Base-by-base conservation (phyloP, 192 early-diverging fungal genomes). In the Backusella parvicylindrica region DNA sequence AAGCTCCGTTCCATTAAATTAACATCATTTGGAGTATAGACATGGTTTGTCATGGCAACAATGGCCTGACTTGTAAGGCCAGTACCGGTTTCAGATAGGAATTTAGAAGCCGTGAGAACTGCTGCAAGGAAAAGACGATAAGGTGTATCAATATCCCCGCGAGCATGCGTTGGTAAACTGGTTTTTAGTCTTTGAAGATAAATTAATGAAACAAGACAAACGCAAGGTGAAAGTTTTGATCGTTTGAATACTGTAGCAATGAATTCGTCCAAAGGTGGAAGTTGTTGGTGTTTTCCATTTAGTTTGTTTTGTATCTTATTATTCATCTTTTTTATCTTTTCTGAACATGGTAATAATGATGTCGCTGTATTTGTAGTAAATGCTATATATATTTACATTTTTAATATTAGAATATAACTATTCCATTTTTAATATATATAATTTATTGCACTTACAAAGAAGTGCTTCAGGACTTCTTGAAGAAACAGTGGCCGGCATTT, bases 91-190 rank as follows among this genome's bases (percentile, higher is more conserved):
- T 90, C 88, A n/a, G 75, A 81, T 41, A 85, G 41, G 83, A 88
- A 91, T 82, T 93, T 93, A 66, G 86, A 86, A 4, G 91, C 90
- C 9, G 91, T 84, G 60, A 93, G 79, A 67, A 93, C 80, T 16
- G 92, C 86, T 0, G 89, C 89, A 68, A 93, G 71, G 69, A 93
- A 92, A 31, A 93, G 87, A 56, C 88, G 84, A 72, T 91, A 92
- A 28, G 92, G 92, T 13, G 92, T 92, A 74, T 91, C 92, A 12
- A 84, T 81, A 63, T 89, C 88, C 3, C 90, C 91, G 30, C 88
- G 86, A 43, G 92, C 92, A 43, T 84, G 82, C 56, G 75, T 73
- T 3, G 90, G 89, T 71, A 93, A 70, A n/a, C 83, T 81, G 26
- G 76, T 84, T 72, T 92, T 88, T 41, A 93, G 83, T 40, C 91